A percentile compares a stretch with the other conserved stretches of the same genome.
Evolutionary conservation across 306 rosid genomes (phyloP).

Genomic region (Lupinus albus): DNA sequence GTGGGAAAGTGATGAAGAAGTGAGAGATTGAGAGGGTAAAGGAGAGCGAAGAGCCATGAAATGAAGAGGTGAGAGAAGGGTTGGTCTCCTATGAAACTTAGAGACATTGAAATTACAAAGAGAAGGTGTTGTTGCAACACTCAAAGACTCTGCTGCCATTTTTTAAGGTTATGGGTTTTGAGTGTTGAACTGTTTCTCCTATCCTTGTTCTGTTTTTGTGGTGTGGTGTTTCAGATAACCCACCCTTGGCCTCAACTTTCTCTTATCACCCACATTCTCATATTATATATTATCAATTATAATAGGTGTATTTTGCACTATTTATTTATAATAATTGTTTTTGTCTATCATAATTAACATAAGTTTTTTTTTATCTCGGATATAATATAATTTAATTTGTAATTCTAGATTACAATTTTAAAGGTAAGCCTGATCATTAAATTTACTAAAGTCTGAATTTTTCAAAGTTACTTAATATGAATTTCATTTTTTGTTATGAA

Average conservation of each 20-base stretch:
- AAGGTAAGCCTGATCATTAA: too few relatives aligned
- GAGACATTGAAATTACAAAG: constrained; percentile 61
- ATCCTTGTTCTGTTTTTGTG: constrained; percentile 13
- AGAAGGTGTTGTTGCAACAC: constrained; percentile 53
- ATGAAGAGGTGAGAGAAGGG: constrained; percentile 51
- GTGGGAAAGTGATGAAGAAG: constrained; percentile 62
- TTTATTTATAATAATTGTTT: too few relatives aligned
- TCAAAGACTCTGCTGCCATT: constrained; percentile 69
- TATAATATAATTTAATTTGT: too few relatives aligned
- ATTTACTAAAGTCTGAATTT: too few relatives aligned
- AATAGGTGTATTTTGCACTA: too few relatives aligned
- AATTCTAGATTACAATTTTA: too few relatives aligned
- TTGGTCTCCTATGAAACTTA: constrained; percentile 64
- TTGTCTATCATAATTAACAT: too few relatives aligned
- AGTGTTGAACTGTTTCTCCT: background rate
- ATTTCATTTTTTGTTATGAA: too few relatives aligned
- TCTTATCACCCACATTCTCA: constrained; percentile 4
- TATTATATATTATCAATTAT: too few relatives aligned
- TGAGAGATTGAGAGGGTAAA: constrained; percentile 43
- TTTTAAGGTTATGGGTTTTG: background rate
- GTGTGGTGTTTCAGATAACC: constrained; percentile 44
- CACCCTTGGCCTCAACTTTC: constrained; percentile 45
- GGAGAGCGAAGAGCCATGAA: constrained; percentile 56
- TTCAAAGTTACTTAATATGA: too few relatives aligned
- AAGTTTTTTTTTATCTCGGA: too few relatives aligned